phyloP scores from a whole-genome alignment of 345 rosid genomes.

The Arabidopsis suecica region DNA sequence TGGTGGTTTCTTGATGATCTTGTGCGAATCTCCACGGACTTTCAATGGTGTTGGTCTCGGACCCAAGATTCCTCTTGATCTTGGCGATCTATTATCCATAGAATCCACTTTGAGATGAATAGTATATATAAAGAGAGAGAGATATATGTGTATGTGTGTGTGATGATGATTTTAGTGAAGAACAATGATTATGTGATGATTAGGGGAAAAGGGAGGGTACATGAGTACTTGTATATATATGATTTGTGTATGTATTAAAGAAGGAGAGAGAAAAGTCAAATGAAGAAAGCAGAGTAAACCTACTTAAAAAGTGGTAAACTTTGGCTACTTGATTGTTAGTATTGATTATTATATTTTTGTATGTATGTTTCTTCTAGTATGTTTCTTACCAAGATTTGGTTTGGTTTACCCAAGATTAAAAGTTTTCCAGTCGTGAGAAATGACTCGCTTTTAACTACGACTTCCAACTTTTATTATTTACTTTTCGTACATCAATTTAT shows the following conservation, averaged over 20 bases:
- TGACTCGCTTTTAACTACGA: conserved; percentile 20
- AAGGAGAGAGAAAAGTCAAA: conserved; percentile 42
- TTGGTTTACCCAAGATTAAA: conserved; percentile 27
- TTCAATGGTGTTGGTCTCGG: conserved; percentile 81
- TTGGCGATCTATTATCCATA: conserved; percentile 61
- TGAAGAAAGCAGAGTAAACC: conserved; percentile 33
- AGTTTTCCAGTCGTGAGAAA: conserved; percentile 33
- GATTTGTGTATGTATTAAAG: conserved; percentile 32
- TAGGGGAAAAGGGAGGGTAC: conserved; percentile 32
- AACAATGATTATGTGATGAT: conserved; percentile 42
- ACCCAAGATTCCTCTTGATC: conserved; percentile 72
- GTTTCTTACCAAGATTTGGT: conserved; percentile 37
- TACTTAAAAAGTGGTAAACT: conserved; percentile 41
- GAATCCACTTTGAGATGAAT: conserved; percentile 23
- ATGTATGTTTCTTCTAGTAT: conserved; percentile 20
- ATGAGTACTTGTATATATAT: conserved; percentile 36
- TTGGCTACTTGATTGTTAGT: conserved; percentile 42
- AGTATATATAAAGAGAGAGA: neutral
- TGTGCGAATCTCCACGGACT: conserved; percentile 75
- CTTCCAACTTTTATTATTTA: conserved; percentile 1
- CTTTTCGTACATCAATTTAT: neutral
- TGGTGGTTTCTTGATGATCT: conserved; percentile 73
- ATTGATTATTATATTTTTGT: conserved; percentile 12
- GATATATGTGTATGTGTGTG: neutral
- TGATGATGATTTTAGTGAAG: conserved; percentile 31